A percentile compares a stretch with the other conserved stretches of the same genome.
phyloP scores from a whole-genome alignment of 352 stramenopile genomes.

The Pythium pyrilobum region DNA sequence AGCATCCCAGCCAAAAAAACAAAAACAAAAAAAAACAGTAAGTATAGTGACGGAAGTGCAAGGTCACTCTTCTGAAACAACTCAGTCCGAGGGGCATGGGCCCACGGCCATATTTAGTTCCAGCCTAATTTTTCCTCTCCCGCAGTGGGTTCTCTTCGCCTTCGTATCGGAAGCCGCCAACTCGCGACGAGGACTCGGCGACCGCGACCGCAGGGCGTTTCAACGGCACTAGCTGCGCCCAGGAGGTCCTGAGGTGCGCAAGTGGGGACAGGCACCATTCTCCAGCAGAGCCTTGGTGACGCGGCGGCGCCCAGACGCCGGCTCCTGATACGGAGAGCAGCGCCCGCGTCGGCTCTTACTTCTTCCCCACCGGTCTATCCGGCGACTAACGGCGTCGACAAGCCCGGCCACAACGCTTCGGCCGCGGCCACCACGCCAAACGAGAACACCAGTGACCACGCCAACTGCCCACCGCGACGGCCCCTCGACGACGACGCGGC shows the following conservation, averaged over 20 bases:
- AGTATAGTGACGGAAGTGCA: background rate
- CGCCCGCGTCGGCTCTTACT: background rate
- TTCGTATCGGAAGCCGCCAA: too few species aligned
- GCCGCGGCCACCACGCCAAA: background rate
- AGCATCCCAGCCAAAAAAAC: background rate
- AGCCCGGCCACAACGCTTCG: background rate
- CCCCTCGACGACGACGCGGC: background rate
- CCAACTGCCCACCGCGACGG: background rate
- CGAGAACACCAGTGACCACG: conserved; percentile 12
- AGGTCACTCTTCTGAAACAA: conserved; percentile 12
- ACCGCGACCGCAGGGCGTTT: conserved; percentile 8
- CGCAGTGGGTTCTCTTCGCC: too few species aligned
- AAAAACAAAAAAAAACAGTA: background rate
- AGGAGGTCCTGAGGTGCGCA: conserved; percentile 18
- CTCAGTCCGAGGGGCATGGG: background rate
- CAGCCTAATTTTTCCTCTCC: background rate
- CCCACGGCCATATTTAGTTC: conserved; percentile 5
- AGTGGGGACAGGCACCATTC: conserved; percentile 7
- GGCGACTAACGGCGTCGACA: background rate
- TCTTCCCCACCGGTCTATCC: conserved; percentile 1
- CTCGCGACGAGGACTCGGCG: background rate
- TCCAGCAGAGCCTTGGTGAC: conserved; percentile 3
- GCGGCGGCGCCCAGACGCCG: conserved; percentile 11
- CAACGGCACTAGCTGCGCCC: conserved; percentile 13
- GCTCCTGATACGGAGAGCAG: conserved; percentile 9